phyloP scores from a whole-genome alignment of 75 land plant genomes.

The Sequoiadendron giganteum region DNA sequence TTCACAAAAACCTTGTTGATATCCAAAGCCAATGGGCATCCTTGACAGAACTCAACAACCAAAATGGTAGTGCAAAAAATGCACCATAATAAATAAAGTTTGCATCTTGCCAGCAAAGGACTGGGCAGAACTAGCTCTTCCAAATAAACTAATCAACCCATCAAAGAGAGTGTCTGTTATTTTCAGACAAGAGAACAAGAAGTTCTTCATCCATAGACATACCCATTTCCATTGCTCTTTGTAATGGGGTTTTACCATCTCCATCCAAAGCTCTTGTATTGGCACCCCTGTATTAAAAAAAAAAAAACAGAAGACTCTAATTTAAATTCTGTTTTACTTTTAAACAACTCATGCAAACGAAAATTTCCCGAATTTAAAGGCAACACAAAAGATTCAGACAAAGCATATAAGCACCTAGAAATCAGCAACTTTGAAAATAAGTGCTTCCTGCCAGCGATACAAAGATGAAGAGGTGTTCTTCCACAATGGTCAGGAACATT shows the following conservation, averaged over 20 bases:
- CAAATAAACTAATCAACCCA: not conserved
- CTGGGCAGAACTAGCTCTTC: not conserved
- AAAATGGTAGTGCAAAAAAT: not conserved
- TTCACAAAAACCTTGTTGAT: not conserved
- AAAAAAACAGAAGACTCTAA: not conserved
- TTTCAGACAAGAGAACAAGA: slow-evolving; percentile 28
- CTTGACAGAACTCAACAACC: slow-evolving; percentile 5
- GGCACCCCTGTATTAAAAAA: slow-evolving; percentile 61
- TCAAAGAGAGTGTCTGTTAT: not conserved
- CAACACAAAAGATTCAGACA: slow-evolving; percentile 3
- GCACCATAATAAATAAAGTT: slow-evolving; percentile 6
- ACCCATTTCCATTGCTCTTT: slow-evolving; percentile 52
- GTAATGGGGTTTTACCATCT: slow-evolving; percentile 62
- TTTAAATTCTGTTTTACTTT: not conserved
- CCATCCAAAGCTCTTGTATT: slow-evolving; percentile 48
- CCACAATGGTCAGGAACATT: slow-evolving; percentile 61
- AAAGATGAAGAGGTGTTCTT: slow-evolving; percentile 64
- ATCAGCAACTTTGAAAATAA: slow-evolving; percentile 49
- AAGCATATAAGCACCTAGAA: slow-evolving; percentile 41
- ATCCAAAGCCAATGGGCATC: not conserved
- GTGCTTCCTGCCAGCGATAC: slow-evolving; percentile 41
- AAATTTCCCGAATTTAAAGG: not conserved
- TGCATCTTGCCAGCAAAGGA: slow-evolving; percentile 2
- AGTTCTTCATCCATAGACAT: slow-evolving; percentile 67
- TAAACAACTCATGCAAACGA: not conserved